Conservation (phyloP, 345 rosid genomes). For the Firmiana major region DNA sequence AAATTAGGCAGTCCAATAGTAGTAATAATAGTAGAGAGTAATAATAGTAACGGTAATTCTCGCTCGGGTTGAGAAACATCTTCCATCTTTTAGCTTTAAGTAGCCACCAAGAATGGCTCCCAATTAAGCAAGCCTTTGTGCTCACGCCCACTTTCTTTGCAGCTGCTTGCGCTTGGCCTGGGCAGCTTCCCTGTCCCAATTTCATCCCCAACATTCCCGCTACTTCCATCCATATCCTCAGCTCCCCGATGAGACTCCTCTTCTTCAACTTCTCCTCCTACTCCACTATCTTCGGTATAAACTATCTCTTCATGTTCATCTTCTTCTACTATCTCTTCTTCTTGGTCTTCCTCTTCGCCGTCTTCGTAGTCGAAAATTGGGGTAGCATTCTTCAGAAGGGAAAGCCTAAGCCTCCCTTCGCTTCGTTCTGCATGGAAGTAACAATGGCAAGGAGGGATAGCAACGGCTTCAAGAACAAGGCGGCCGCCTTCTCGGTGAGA, state of each 20-base stretch:
- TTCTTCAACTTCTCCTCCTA: slow-evolving; percentile 17
- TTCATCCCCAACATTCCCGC: slow-evolving; percentile 28
- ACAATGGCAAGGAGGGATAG: slow-evolving; percentile 25
- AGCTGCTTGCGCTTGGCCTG: slow-evolving; percentile 39
- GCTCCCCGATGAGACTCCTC: slow-evolving; percentile 17
- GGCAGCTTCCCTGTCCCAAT: slow-evolving; percentile 31
- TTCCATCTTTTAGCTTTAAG: slow-evolving; percentile 15
- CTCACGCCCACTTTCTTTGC: slow-evolving; percentile 49
- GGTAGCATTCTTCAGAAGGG: slow-evolving; percentile 16
- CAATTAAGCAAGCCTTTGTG: slow-evolving; percentile 42
- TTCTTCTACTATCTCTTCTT: slow-evolving; percentile 7
- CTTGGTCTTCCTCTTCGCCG: slow-evolving; percentile 14
- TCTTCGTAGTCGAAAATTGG: background rate
- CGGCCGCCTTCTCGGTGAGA: slow-evolving; percentile 69
- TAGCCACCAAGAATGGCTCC: slow-evolving; percentile 55
- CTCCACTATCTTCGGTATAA: background rate
- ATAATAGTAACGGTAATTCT: background rate
- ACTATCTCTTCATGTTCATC: background rate
- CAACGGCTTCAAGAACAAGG: slow-evolving; percentile 56
- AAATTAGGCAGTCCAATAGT: background rate
- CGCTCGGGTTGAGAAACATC: background rate
- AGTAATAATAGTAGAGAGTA: no score
- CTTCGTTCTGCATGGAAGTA: slow-evolving; percentile 60
- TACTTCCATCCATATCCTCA: slow-evolving; percentile 21
- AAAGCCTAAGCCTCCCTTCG: slow-evolving; percentile 66